Evolutionary conservation across 805 yeast genomes (phyloP).

Genomic region (Yarrowia sp.): DNA sequence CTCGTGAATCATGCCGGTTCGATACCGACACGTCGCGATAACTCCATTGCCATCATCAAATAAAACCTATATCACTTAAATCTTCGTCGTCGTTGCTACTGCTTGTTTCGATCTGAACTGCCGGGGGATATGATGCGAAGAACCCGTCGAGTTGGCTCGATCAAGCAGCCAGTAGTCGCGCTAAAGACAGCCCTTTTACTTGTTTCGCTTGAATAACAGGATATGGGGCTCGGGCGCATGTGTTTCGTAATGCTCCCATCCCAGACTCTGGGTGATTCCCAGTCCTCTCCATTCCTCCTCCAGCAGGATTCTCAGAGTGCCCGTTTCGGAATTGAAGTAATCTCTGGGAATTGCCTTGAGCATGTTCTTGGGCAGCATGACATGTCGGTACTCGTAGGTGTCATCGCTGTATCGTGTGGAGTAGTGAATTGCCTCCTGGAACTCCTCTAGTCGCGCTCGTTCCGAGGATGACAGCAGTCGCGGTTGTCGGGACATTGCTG

Average conservation of each 20-base stretch:
- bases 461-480: slow-evolving; percentile 81
- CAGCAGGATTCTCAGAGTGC: slow-evolving; percentile 81
- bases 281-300: slow-evolving; percentile 99
- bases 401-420: slow-evolving; percentile 93
- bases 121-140: slow-evolving; percentile 13
- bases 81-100: background rate
- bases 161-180: background rate
- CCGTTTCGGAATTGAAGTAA: slow-evolving; percentile 89
- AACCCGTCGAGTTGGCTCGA: background rate
- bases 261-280: slow-evolving; percentile 94
- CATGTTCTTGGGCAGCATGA: slow-evolving; percentile 94
- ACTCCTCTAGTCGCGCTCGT: slow-evolving; percentile 81
- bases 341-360: slow-evolving; percentile 90
- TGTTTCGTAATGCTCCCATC: slow-evolving; percentile 97
- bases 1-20: no score
- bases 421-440: slow-evolving; percentile 91
- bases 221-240: slow-evolving; percentile 99
- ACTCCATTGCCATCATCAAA: slow-evolving; percentile 21
- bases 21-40: background rate
- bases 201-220: slow-evolving; percentile 61
- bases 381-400: slow-evolving; percentile 89
- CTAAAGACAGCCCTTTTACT: background rate
- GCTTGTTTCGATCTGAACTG: background rate
- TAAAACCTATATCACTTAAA: slow-evolving; percentile 21
- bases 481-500: slow-evolving; percentile 31